A percentile compares a stretch with the other conserved stretches of the same genome.
Conservation (phyloP, 768 basidiomycete genomes). For the Sarcodon sp. region DNA sequence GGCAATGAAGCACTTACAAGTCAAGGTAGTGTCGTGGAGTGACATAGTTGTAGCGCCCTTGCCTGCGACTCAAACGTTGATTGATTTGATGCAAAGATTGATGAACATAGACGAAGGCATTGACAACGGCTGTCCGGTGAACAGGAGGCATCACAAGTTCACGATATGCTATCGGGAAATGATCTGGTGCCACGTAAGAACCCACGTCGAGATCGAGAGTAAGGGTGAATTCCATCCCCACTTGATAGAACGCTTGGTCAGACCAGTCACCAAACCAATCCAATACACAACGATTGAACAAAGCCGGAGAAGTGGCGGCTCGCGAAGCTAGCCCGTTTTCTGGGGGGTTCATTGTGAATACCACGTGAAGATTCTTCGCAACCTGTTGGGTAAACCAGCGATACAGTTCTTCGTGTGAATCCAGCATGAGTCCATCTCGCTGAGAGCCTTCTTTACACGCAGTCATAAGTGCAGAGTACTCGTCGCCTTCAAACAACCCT, state of each 20-base stretch:
- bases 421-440: slow-evolving; percentile 94
- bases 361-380: slow-evolving; percentile 94
- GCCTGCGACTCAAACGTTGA: slow-evolving; percentile 74
- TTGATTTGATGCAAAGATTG: slow-evolving; percentile 84
- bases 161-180: slow-evolving; percentile 87
- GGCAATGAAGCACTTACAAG: slow-evolving; percentile 54
- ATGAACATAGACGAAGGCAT: slow-evolving; percentile 88
- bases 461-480: slow-evolving; percentile 95
- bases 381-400: slow-evolving; percentile 99
- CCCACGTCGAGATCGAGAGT: slow-evolving; percentile 86
- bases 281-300: slow-evolving; percentile 98
- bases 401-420: slow-evolving; percentile 95
- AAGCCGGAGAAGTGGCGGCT: slow-evolving; percentile 93
- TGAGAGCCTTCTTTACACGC: slow-evolving; percentile 99
- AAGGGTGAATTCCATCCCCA: slow-evolving; percentile 93
- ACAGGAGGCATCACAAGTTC: slow-evolving; percentile 75
- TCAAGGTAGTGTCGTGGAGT: slow-evolving; percentile 98
- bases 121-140: slow-evolving; percentile 85
- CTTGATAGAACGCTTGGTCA: slow-evolving; percentile 96
- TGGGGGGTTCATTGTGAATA: slow-evolving; percentile 99
- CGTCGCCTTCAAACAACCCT: slow-evolving; percentile 99
- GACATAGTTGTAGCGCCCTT: slow-evolving; percentile 94
- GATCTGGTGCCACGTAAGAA: slow-evolving; percentile 62
- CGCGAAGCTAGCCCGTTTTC: slow-evolving; percentile 91
- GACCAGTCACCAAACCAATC: slow-evolving; percentile 99